A percentile compares a stretch with the other conserved stretches of the same genome.
These are phyloP conservation scores for Mucor mucedo DNA, from an alignment of 371 early-diverging fungal genomes.

Conservation along the genomic window DNA sequence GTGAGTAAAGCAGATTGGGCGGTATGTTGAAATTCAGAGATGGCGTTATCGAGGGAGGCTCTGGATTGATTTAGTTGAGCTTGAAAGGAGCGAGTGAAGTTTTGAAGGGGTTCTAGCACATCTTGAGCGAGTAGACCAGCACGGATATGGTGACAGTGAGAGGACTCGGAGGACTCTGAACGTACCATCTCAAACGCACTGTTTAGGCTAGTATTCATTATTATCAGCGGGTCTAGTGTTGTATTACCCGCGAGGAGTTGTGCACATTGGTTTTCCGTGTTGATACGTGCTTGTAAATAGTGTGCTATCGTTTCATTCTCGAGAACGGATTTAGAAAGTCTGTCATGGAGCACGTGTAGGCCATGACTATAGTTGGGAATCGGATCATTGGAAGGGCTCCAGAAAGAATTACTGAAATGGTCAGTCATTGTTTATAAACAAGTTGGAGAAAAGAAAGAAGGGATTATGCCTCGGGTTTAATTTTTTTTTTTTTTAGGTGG, in stretches of 20 bases:
- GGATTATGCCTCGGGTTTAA: too few species aligned
- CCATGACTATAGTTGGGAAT: constrained; percentile 16
- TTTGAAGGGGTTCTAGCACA: constrained; percentile 11
- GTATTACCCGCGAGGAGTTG: neutral
- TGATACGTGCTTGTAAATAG: constrained; percentile 14
- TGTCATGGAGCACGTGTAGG: constrained; percentile 3
- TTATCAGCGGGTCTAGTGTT: neutral
- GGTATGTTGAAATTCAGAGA: constrained; percentile 18
- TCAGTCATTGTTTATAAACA: neutral
- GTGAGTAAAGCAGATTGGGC: constrained; percentile 20
- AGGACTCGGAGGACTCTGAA: constrained; percentile 14
- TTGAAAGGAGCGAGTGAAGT: constrained; percentile 11
- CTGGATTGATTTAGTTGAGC: neutral
- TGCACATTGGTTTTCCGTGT: constrained; percentile 15
- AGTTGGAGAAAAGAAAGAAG: neutral
- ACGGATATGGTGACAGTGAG: constrained; percentile 16
- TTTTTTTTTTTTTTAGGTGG: too few species aligned
- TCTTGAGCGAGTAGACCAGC: constrained; percentile 16
- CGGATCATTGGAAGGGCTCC: constrained; percentile 8
- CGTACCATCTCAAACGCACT: constrained; percentile 16
- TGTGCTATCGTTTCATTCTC: constrained; percentile 15
- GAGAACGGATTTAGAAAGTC: neutral
- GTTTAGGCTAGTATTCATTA: constrained; percentile 12
- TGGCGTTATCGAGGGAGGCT: constrained; percentile 5
- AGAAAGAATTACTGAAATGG: constrained; percentile 13